These are phyloP conservation scores for Beauveria australis DNA, from an alignment of 2,329 filamentous ascomycete genomes.

Conservation along the genomic window DNA sequence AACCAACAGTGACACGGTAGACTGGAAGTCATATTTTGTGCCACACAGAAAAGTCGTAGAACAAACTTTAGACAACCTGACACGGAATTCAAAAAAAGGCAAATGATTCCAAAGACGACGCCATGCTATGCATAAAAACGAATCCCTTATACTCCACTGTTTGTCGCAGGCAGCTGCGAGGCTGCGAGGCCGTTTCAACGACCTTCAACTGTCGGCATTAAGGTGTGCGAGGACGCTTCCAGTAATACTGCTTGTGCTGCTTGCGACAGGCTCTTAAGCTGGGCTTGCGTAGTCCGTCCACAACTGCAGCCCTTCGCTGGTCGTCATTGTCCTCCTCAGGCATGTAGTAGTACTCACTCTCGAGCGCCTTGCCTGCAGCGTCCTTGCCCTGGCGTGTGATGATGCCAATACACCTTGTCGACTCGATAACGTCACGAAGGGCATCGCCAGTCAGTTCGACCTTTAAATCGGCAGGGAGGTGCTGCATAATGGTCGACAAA, in stretches of 20 bases:
- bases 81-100: neutral
- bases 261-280: constrained; percentile 85
- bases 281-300: constrained; percentile 78
- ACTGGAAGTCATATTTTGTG: no score
- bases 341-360: constrained; percentile 96
- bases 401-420: constrained; percentile 72
- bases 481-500: constrained; percentile 78
- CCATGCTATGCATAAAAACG: constrained; percentile 9
- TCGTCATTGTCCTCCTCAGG: constrained; percentile 78
- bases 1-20: neutral
- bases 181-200: neutral
- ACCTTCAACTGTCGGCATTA: constrained; percentile 20
- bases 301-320: constrained; percentile 71
- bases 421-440: constrained; percentile 64
- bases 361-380: constrained; percentile 82
- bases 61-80: neutral
- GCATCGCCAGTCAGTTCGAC: constrained; percentile 51
- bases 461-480: constrained; percentile 64
- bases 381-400: constrained; percentile 90
- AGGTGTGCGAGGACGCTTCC: constrained; percentile 56
- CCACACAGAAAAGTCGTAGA: neutral
- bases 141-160: neutral
- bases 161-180: neutral
- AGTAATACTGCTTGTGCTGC: constrained; percentile 84
- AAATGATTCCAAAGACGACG: neutral